A percentile compares a stretch with the other conserved stretches of the same genome.
Conservation (phyloP, 2,329 filamentous ascomycete species). For the Penicillium sp. region DNA sequence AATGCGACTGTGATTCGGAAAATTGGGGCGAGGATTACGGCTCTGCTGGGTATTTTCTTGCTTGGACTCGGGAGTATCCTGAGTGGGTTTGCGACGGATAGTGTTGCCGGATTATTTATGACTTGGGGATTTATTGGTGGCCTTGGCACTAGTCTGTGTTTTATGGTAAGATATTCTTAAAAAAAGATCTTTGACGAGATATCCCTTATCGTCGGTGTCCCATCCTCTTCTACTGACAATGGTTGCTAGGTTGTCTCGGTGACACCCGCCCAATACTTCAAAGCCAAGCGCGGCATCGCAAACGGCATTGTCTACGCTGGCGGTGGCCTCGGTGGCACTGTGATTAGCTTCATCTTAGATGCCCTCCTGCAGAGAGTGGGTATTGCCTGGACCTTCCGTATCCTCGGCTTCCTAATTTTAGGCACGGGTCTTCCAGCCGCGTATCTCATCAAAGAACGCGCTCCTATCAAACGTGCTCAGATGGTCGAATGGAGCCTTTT, state of each 20-base stretch:
- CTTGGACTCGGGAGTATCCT: slow-evolving; percentile 56
- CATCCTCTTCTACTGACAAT: neutral
- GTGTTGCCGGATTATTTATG: slow-evolving; percentile 54
- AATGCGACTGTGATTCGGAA: slow-evolving; percentile 56
- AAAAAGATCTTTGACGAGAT: too few species aligned
- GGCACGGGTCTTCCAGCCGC: slow-evolving; percentile 61
- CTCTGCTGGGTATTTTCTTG: slow-evolving; percentile 54
- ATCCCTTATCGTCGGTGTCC: too few species aligned
- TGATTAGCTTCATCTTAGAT: slow-evolving; percentile 56
- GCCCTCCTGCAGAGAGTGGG: slow-evolving; percentile 46
- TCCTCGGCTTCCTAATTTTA: slow-evolving; percentile 56
- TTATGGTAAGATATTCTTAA: slow-evolving; percentile 39
- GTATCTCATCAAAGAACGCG: slow-evolving; percentile 50
- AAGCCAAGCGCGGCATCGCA: slow-evolving; percentile 56
- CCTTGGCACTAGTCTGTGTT: slow-evolving; percentile 48
- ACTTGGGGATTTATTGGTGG: slow-evolving; percentile 55
- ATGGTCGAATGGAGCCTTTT: slow-evolving; percentile 51
- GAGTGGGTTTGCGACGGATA: slow-evolving; percentile 52
- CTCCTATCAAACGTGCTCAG: slow-evolving; percentile 26
- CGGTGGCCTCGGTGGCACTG: slow-evolving; percentile 60
- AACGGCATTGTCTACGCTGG: slow-evolving; percentile 51
- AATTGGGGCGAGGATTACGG: slow-evolving; percentile 54
- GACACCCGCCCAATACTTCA: slow-evolving; percentile 60
- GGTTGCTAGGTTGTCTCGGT: slow-evolving; percentile 48
- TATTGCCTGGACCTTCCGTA: slow-evolving; percentile 44